Percentiles rank a stretch among this genome's conserved stretches.
phyloP scores from a whole-genome alignment of 2,329 filamentous ascomycete genomes.

The Hortaea sp. region DNA sequence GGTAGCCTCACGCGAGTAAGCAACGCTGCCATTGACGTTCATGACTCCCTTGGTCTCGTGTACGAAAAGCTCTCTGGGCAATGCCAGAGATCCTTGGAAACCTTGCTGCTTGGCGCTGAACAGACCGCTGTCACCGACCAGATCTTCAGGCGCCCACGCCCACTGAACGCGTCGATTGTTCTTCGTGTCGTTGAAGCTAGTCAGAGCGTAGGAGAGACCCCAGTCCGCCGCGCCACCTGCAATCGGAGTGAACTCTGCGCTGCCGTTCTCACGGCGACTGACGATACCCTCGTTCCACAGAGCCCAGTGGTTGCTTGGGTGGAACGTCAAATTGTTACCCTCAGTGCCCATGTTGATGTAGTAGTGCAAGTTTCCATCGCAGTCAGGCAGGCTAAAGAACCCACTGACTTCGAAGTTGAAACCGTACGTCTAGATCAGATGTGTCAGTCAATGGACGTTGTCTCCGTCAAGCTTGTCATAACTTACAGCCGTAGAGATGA shows the following conservation, averaged over 20 bases:
- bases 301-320: slow-evolving; percentile 31
- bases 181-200: slow-evolving; percentile 40
- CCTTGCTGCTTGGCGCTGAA: slow-evolving; percentile 33
- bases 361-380: slow-evolving; percentile 35
- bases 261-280: slow-evolving; percentile 33
- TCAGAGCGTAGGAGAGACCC: slow-evolving; percentile 36
- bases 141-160: slow-evolving; percentile 38
- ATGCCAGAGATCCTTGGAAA: slow-evolving; percentile 34
- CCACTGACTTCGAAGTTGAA: slow-evolving; percentile 41
- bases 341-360: slow-evolving; percentile 34
- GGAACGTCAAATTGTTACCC: slow-evolving; percentile 35
- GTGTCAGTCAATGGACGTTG: too few species aligned
- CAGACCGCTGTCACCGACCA: slow-evolving; percentile 24
- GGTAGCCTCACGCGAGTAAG: slow-evolving; percentile 12
- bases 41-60: slow-evolving; percentile 32
- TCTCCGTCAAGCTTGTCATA: too few species aligned
- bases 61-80: slow-evolving; percentile 38
- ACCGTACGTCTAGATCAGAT: slow-evolving; percentile 26
- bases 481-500: slow-evolving; percentile 28
- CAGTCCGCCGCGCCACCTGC: slow-evolving; percentile 36
- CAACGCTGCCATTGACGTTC: slow-evolving; percentile 22
- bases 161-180: slow-evolving; percentile 38
- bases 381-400: slow-evolving; percentile 36
- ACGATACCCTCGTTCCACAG: slow-evolving; percentile 38
- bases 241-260: slow-evolving; percentile 34